Base-by-base conservation (phyloP, 495 filamentous ascomycete genomes). In the Copromyces sp. region DNA sequence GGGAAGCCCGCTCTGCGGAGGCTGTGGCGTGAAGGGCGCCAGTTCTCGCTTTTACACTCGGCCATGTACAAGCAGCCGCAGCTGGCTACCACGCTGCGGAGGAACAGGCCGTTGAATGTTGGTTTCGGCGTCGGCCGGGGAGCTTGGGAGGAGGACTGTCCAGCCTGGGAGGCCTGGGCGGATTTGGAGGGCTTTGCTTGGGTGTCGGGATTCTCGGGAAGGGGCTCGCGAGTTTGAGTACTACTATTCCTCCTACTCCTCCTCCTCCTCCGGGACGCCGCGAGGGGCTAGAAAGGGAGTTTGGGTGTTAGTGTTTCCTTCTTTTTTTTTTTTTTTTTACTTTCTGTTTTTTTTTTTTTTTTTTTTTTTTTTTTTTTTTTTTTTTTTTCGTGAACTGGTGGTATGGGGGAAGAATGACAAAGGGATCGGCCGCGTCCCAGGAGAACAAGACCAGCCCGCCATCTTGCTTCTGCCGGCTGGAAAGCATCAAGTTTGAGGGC, bases 1-100 rank as follows among this genome's bases (percentile, higher is more conserved):
- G 29, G 53, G 6, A 65, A 37, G 32, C 53, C 53, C 14, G 53
- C 29, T 11, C 17, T 3, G 6, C 0, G 24, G 12, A 65, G 24
- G 29, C 37, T 1, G 1, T 1, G 0, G 53, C 1, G 29, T 3
- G 0, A 3, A 5, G 53, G 12, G 11, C 1, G 1, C 5, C 24
- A 24, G 6, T 7, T 17, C 11, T 9, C 24, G 24, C 24, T 16
- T 6, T 29, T 24, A 7, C 12, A 16, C 3, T 65, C 1, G 53
- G 16, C 14, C 11, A 65, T 16, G 29, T 65, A 65, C 6, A 65
- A 2, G 29, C 53, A 65, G 7, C 53, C 53, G 29, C 53, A 65
- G 53, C 8, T 17, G 29, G 53, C 53, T 4, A 17, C 12, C 29
- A 32, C 14, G 29, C 29, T 3, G 29, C 53, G 29, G 53, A 65